Evolutionary conservation across 306 rosid species (phyloP).

Genomic region (Prunus fruticosa): DNA sequence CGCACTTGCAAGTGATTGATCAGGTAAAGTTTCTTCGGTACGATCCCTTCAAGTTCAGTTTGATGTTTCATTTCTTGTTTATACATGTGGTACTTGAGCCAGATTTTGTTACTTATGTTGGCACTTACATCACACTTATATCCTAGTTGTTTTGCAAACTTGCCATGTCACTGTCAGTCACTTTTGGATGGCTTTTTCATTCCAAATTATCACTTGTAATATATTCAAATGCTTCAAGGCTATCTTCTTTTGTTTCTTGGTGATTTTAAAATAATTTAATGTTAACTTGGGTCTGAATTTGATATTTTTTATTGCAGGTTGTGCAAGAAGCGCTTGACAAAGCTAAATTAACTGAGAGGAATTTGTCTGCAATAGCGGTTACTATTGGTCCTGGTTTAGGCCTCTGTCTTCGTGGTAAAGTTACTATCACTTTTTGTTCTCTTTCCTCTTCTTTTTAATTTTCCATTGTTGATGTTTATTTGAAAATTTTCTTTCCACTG

Average conservation of each 20-base stretch:
- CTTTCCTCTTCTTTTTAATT: too few relatives aligned
- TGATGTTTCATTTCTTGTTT: neutral
- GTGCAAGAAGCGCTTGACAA: constrained; percentile 85
- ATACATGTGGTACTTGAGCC: neutral
- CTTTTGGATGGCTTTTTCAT: constrained; percentile 1
- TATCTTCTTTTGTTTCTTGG: constrained; percentile 12
- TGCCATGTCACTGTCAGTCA: constrained; percentile 1
- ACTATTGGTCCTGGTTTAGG: constrained; percentile 98
- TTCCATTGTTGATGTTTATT: neutral
- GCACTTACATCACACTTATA: neutral
- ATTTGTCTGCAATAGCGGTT: constrained; percentile 92
- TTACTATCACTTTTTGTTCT: neutral
- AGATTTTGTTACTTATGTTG: neutral
- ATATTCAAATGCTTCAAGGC: neutral
- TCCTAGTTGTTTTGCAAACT: neutral
- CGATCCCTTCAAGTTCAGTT: neutral
- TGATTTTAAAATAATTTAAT: neutral
- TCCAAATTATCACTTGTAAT: neutral
- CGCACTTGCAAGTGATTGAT: constrained; percentile 82
- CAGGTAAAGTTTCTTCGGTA: constrained; percentile 42
- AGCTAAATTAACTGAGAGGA: constrained; percentile 68
- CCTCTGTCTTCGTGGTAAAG: constrained; percentile 92
- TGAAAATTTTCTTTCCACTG: neutral
- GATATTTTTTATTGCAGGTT: constrained; percentile 54
- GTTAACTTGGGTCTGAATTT: constrained; percentile 14